Evolutionary conservation across 2,329 filamentous ascomycete species (phyloP).

Genomic region (Magnaporthiopsis incrustans): DNA sequence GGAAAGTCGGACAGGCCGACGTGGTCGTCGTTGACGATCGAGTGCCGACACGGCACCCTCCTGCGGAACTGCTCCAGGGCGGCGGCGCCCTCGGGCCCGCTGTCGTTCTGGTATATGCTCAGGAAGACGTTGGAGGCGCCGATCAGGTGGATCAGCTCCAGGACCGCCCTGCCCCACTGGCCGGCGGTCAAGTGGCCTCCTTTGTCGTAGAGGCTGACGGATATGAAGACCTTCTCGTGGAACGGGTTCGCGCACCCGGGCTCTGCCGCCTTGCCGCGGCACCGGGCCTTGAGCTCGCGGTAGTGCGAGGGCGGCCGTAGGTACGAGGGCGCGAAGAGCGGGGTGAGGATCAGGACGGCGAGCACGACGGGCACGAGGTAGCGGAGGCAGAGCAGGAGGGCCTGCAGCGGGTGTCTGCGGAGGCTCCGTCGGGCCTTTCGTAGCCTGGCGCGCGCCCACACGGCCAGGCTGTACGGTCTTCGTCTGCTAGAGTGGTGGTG

Average conservation of each 20-base stretch:
- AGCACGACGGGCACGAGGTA: slow-evolving; percentile 40
- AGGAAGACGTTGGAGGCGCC: slow-evolving; percentile 62
- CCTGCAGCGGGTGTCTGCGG: background rate
- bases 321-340: slow-evolving; percentile 35
- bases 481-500: background rate
- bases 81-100: slow-evolving; percentile 44
- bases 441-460: slow-evolving; percentile 6
- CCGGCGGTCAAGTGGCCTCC: slow-evolving; percentile 52
- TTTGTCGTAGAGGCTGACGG: slow-evolving; percentile 61
- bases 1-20: slow-evolving; percentile 49
- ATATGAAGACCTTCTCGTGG: slow-evolving; percentile 65
- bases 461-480: background rate
- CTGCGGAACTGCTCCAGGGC: slow-evolving; percentile 46
- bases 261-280: slow-evolving; percentile 18
- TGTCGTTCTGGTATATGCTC: slow-evolving; percentile 67
- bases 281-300: slow-evolving; percentile 21
- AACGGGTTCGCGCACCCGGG: slow-evolving; percentile 29
- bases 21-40: slow-evolving; percentile 52
- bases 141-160: slow-evolving; percentile 56
- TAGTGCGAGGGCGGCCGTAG: slow-evolving; percentile 30
- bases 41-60: slow-evolving; percentile 34
- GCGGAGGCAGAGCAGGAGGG: slow-evolving; percentile 2
- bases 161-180: slow-evolving; percentile 53
- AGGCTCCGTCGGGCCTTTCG: slow-evolving; percentile 2
- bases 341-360: slow-evolving; percentile 26